A percentile compares a stretch with the other conserved stretches of the same genome.
Conservation (phyloP, 768 basidiomycete genomes). For the Xerocomellus chrysenteron region DNA sequence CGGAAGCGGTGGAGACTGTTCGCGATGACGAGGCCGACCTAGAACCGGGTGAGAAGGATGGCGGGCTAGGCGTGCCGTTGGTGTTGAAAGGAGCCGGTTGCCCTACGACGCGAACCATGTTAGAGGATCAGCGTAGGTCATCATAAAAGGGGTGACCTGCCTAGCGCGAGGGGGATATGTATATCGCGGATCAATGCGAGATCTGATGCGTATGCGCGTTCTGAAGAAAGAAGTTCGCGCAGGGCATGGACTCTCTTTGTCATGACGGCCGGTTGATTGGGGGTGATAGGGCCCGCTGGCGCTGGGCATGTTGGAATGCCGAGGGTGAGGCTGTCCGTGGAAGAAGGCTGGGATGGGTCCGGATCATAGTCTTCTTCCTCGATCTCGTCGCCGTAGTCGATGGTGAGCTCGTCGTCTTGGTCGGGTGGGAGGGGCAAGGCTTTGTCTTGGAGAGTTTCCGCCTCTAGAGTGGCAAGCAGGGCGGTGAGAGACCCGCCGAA, state of each 20-base stretch:
- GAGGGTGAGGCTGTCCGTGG: slow-evolving; percentile 28
- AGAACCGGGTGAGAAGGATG: slow-evolving; percentile 32
- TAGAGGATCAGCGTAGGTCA: slow-evolving; percentile 5
- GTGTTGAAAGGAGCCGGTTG: slow-evolving; percentile 41
- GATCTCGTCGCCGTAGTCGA: slow-evolving; percentile 23
- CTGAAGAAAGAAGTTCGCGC: slow-evolving; percentile 73
- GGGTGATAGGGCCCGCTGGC: slow-evolving; percentile 13
- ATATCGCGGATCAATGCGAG: slow-evolving; percentile 74
- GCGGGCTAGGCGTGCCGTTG: slow-evolving; percentile 24
- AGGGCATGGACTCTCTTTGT: slow-evolving; percentile 78
- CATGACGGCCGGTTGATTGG: slow-evolving; percentile 37
- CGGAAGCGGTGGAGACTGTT: slow-evolving; percentile 45
- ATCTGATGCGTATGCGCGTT: slow-evolving; percentile 82
- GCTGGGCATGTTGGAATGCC: slow-evolving; percentile 7
- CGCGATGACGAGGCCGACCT: slow-evolving; percentile 39
- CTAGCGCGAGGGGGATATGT: slow-evolving; percentile 76
- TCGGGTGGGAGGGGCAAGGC: slow-evolving; percentile 30
- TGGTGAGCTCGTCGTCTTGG: slow-evolving; percentile 22
- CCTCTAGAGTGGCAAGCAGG: slow-evolving; percentile 31
- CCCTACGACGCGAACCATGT: slow-evolving; percentile 29
- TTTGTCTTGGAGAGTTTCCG: slow-evolving; percentile 31
- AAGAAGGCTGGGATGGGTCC: slow-evolving; percentile 23
- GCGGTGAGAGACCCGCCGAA: slow-evolving; percentile 34
- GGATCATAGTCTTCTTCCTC: slow-evolving; percentile 32
- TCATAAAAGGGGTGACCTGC: slow-evolving; percentile 40